Base-by-base conservation (phyloP, 164 flowering plant genomes). In the Saururus chinensis region DNA sequence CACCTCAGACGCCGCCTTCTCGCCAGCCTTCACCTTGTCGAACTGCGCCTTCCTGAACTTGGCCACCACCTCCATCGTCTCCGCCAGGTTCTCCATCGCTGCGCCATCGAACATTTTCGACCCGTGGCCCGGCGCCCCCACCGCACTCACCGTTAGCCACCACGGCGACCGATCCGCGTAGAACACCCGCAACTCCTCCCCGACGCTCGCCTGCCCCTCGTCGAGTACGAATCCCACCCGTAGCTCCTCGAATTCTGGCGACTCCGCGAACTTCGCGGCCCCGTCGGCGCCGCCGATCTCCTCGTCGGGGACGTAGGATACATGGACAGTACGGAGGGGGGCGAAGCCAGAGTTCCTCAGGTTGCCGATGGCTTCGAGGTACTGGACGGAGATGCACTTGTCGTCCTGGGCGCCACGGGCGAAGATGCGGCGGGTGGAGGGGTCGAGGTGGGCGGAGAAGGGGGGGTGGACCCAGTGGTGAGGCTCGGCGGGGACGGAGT, bases 401-500 rank as follows among this genome's bases (percentile, higher is more conserved):
- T 90, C 96, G 59, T 93, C 97, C 61, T 93, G 99, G 22, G 99
- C 78, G 1, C 99, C 96, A 19, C 99, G 82, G 48, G 92, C 96
- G 71, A 64, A 88, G 71, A 93, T 93, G 14, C 66, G 69, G 8
- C 99, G 96, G 51, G 77, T 79, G 40, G 73, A 8, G 49, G 0
- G 20, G 23, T 82, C 37, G 9, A 63, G 71, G 66, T 67, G 58
- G 64, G 96, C 96, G 40, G 85, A 64, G 78, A 90, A 90, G 37
- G 99, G 99, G 5, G 87, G 84, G 76, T 90, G 79, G 63, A 40
- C 0, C 97, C 99, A 93, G 60, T 86, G 83, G 56, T 75, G 60
- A 53, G 87, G 81, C 66, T 93, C 99, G 71, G 91, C 97, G 21
- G 99, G 97, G 78, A 93, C 99, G 64, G 83, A 76, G 74, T 93